Evolutionary conservation across 805 yeast genomes (phyloP), one percentile per base, ranked within the genome.

Genomic region (Candida montana): DNA sequence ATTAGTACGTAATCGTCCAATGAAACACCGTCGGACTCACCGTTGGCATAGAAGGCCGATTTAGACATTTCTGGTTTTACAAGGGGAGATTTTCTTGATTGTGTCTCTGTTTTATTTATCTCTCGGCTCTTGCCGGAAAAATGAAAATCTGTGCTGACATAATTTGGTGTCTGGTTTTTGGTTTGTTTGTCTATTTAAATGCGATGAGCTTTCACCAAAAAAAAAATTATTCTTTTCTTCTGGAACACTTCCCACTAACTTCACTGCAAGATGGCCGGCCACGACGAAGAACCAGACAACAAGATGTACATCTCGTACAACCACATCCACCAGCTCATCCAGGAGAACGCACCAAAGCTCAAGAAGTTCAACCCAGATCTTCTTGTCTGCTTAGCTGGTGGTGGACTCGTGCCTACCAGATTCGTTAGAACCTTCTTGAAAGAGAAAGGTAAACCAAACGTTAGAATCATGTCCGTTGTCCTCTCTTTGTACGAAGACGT

Each of bases 361-460:
- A 79, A 78, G 61, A 64, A 67, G 21, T 82, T 87, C 69, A 78
- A 86, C 54, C 95, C 96, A 31, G 95, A 90, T 63, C 73, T 87
- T 45, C 86, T 90, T 65, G 86, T 91, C 48, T 97, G 98, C 52
- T 88, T 91, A 57, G 99, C 95, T 58, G 96, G 96, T 54, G 96
- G 99, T 61, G 99, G 98, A 2, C 87, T 91, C 64, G 93, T 91
- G 44, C 99, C 98, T 21, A 97, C 99, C 8, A 79, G 99, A 63
- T 93, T 93, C 66, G 74, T 91, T 61, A 79, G 99, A 63, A 81
- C 98, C 2, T 93, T 91, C 65, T 71, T 91, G 52, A 91, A 90
- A 64, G 84, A 82, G 51, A 86, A 84, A 24, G 95, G 95, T 46
- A 70, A 81, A 46, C 91, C 95, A 53, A 91, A 90, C 55, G 82